Evolutionary conservation across 2,329 filamentous ascomycete species (phyloP).

Genomic region (Talaromyces sp.): DNA sequence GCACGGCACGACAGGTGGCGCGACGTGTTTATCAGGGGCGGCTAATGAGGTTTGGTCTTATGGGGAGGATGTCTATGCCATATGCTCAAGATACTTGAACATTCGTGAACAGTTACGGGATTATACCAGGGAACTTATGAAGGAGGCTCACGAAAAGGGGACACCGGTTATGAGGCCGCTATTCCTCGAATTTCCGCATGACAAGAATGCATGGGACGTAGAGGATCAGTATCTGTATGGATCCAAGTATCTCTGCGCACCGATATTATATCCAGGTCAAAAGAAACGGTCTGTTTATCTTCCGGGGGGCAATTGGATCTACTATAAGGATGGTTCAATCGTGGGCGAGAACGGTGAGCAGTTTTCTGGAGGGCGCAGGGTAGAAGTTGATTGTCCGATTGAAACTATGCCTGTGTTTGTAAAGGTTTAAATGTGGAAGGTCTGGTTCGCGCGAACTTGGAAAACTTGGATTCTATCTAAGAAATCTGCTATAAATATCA

Average conservation of each 20-base stretch:
- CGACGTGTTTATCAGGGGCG: constrained; percentile 44
- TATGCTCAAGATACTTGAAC: constrained; percentile 55
- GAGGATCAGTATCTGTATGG: constrained; percentile 63
- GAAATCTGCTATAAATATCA: no score
- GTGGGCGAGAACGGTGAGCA: background rate
- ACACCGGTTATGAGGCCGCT: constrained; percentile 57
- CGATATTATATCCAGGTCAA: constrained; percentile 50
- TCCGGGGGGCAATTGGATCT: constrained; percentile 47
- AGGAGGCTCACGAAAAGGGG: constrained; percentile 55
- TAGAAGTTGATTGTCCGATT: constrained; percentile 43
- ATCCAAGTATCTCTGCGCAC: constrained; percentile 53
- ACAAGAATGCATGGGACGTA: constrained; percentile 51
- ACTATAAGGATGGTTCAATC: constrained; percentile 19
- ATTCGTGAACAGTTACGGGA: constrained; percentile 55
- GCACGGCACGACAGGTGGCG: constrained; percentile 33
- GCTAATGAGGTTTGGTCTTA: constrained; percentile 64
- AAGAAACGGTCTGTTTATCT: constrained; percentile 49
- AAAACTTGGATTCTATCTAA: no score
- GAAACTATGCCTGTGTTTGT: constrained; percentile 47
- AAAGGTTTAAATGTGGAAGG: constrained; percentile 3
- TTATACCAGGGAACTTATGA: constrained; percentile 57
- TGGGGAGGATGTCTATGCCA: constrained; percentile 55
- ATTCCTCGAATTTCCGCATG: constrained; percentile 60
- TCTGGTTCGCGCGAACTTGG: no score
- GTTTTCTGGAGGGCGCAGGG: constrained; percentile 34